phyloP scores from a whole-genome alignment of 2,329 filamentous ascomycete genomes.

The Phialemonium atrogriseum region DNA sequence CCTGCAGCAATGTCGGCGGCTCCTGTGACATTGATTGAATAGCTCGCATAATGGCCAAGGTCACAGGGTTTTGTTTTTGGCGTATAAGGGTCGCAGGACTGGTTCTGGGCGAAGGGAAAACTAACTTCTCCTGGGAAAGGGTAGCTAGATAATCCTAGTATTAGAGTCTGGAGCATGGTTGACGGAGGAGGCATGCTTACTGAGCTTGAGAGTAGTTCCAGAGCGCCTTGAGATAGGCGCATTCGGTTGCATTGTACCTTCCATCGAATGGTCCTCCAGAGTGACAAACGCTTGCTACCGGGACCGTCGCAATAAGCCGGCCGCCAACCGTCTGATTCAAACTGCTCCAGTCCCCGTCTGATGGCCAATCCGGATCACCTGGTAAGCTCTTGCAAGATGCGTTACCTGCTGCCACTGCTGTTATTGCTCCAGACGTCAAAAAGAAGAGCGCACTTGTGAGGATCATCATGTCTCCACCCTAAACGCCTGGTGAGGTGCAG shows the following conservation, averaged over 20 bases:
- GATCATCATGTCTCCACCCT: no score
- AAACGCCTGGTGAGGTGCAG: no score
- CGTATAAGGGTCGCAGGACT: slow-evolving; percentile 16
- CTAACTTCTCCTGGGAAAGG: slow-evolving; percentile 18
- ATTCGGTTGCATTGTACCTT: slow-evolving; percentile 33
- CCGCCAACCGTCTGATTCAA: slow-evolving; percentile 47
- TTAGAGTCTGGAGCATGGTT: not conserved
- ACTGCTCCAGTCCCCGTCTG: slow-evolving; percentile 29
- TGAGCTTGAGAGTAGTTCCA: slow-evolving; percentile 1
- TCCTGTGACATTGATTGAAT: slow-evolving; percentile 20
- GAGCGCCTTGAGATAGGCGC: slow-evolving; percentile 22
- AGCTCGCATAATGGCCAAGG: slow-evolving; percentile 25
- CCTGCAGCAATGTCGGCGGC: slow-evolving; percentile 14
- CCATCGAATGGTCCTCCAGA: slow-evolving; percentile 20
- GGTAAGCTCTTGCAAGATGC: slow-evolving; percentile 22
- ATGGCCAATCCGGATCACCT: slow-evolving; percentile 46
- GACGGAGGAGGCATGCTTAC: not conserved
- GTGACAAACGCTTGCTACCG: slow-evolving; percentile 44
- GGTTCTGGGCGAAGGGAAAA: slow-evolving; percentile 20
- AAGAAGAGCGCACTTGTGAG: no score
- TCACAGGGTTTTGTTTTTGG: slow-evolving; percentile 25
- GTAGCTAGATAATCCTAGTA: not conserved
- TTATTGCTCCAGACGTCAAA: no score
- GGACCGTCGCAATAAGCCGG: slow-evolving; percentile 40
- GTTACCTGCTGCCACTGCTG: not conserved